These are phyloP conservation scores for Leccinum fallax DNA, from an alignment of 1,284 basidiomycete genomes.

Conservation along the genomic window DNA sequence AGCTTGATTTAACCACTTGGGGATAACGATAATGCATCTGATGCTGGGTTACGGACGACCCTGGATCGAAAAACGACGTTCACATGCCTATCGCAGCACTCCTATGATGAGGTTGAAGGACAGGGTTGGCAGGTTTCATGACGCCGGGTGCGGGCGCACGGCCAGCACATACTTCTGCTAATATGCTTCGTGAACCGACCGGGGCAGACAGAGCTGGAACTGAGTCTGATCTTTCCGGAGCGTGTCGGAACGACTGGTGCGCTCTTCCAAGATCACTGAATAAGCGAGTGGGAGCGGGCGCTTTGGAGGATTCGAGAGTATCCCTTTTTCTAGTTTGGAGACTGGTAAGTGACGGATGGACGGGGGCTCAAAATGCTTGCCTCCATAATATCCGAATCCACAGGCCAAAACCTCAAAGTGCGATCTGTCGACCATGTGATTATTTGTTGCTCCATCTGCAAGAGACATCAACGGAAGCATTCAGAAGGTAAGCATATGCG, in stretches of 20 bases:
- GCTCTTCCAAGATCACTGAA: conserved; percentile 17
- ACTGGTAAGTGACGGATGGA: background rate
- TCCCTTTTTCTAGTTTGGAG: conserved; percentile 46
- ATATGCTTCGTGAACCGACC: conserved; percentile 62
- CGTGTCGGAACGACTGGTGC: conserved; percentile 50
- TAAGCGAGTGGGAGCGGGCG: conserved; percentile 29
- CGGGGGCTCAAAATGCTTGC: conserved; percentile 34
- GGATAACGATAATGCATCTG: conserved; percentile 23
- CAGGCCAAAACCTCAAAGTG: conserved; percentile 90
- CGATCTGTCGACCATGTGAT: conserved; percentile 98
- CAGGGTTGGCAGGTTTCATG: conserved; percentile 34
- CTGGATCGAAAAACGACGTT: conserved; percentile 25
- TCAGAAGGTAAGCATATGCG: conserved; percentile 17
- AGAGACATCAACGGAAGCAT: background rate
- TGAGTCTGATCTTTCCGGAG: conserved; percentile 40
- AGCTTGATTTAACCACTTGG: conserved; percentile 11
- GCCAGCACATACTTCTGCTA: conserved; percentile 67
- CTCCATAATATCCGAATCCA: conserved; percentile 72
- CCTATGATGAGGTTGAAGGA: conserved; percentile 38
- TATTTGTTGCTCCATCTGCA: conserved; percentile 76
- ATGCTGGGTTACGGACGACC: conserved; percentile 16
- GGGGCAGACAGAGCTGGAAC: conserved; percentile 60
- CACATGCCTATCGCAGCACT: conserved; percentile 39
- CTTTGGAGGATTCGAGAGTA: conserved; percentile 27
- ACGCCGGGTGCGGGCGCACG: conserved; percentile 37